Percentiles rank a stretch among this genome's conserved stretches.
phyloP scores from a whole-genome alignment of 2,329 filamentous ascomycete species.

The Pseudogymnoascus sp. region DNA sequence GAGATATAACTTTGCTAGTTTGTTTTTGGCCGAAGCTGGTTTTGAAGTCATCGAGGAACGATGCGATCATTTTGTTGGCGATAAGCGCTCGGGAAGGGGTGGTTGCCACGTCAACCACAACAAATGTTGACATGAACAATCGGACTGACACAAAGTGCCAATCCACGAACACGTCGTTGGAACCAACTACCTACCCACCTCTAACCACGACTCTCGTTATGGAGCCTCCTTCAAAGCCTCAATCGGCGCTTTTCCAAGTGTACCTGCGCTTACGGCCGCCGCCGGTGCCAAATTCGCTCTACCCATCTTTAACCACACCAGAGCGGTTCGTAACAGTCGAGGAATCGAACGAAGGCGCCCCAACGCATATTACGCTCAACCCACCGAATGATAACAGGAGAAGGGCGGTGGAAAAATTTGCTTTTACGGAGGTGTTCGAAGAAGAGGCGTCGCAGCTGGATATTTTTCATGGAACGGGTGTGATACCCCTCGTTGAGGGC shows the following conservation, averaged over 20 bases:
- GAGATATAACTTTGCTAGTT: too few relatives aligned
- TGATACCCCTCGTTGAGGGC: slow-evolving; percentile 68
- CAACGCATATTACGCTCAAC: slow-evolving; percentile 67
- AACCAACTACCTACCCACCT: neutral
- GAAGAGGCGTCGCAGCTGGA: slow-evolving; percentile 79
- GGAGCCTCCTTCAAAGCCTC: slow-evolving; percentile 35
- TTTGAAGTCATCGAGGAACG: neutral
- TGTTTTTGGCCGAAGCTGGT: neutral
- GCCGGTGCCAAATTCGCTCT: slow-evolving; percentile 31
- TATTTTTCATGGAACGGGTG: slow-evolving; percentile 71
- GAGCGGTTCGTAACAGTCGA: slow-evolving; percentile 79
- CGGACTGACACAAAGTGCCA: neutral
- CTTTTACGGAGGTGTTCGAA: slow-evolving; percentile 88
- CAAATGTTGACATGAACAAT: slow-evolving; percentile 3
- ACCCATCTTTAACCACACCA: slow-evolving; percentile 30
- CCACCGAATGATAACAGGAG: slow-evolving; percentile 77
- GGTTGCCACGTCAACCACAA: neutral
- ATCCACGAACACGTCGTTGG: neutral
- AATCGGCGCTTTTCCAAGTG: slow-evolving; percentile 72
- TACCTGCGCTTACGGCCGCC: slow-evolving; percentile 78
- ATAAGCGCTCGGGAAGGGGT: neutral
- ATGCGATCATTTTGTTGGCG: neutral
- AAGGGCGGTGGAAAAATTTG: slow-evolving; percentile 85
- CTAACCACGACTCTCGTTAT: slow-evolving; percentile 21
- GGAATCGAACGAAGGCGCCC: slow-evolving; percentile 37